These are phyloP conservation scores for Leishmania major DNA, from an alignment of 208 protist genomes.

Conservation along the genomic window DNA sequence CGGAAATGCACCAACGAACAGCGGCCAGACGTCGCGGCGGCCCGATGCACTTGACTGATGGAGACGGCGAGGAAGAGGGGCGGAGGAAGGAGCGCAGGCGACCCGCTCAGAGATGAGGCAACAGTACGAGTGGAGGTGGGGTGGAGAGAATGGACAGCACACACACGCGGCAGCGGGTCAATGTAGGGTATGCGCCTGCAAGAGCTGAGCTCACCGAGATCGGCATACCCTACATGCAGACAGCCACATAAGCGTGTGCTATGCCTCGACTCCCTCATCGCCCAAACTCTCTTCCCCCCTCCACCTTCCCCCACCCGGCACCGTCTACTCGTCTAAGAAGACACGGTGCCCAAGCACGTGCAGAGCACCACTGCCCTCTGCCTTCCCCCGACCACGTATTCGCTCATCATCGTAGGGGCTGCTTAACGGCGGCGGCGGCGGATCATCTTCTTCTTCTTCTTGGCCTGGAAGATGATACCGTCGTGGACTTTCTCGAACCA, in stretches of 20 bases:
- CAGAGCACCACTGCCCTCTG: background rate
- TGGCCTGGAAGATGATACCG: constrained; percentile 95
- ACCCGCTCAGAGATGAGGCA: background rate
- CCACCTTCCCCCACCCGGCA: background rate
- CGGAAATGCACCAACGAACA: background rate
- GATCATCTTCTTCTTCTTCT: constrained; percentile 97
- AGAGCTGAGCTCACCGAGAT: background rate
- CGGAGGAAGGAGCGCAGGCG: background rate
- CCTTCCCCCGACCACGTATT: background rate
- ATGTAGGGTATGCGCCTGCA: background rate
- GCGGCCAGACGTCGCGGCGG: background rate
- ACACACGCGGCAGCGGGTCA: background rate
- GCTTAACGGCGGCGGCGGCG: constrained; percentile 98
- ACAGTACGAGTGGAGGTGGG: background rate
- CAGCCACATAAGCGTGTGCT: background rate
- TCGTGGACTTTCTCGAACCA: constrained; percentile 99
- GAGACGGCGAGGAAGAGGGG: background rate
- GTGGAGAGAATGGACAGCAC: background rate
- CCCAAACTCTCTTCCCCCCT: background rate
- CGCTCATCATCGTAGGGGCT: background rate
- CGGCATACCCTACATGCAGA: background rate
- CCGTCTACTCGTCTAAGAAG: background rate
- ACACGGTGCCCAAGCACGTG: background rate
- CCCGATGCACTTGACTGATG: background rate
- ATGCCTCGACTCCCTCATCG: background rate